Percentiles rank a stretch among this genome's conserved stretches.
Conservation (phyloP, 1,284 basidiomycete species). For the Kalmanozyma brasiliensis region DNA sequence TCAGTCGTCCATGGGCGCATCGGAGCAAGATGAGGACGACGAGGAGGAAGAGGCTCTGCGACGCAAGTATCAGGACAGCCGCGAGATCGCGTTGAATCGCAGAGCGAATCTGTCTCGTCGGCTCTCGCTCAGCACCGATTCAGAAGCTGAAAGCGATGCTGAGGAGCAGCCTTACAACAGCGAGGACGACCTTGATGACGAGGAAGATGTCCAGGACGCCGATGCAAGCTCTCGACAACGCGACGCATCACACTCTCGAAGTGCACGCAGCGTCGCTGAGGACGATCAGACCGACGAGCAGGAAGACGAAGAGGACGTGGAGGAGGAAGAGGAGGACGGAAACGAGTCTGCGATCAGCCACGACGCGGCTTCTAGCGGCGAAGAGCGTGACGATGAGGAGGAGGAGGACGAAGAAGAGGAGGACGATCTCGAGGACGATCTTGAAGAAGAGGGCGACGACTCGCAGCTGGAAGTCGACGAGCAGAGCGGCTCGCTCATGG, state of each 20-base stretch:
- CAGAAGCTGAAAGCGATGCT: constrained; percentile 13
- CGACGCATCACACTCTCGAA: constrained; percentile 7
- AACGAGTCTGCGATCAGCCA: constrained; percentile 4
- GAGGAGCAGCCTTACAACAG: not conserved
- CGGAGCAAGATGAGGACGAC: constrained; percentile 4
- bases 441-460: constrained; percentile 6
- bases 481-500: constrained; percentile 6
- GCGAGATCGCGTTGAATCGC: constrained; percentile 1
- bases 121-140: constrained; percentile 24
- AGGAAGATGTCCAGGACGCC: constrained; percentile 1
- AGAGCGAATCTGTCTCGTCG: constrained; percentile 8
- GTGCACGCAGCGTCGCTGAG: constrained; percentile 4
- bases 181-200: constrained; percentile 5
- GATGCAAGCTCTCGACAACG: constrained; percentile 8
- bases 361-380: constrained; percentile 3
- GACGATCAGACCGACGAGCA: constrained; percentile 11
- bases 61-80: constrained; percentile 10
- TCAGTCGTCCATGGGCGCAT: not conserved
- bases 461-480: constrained; percentile 10
- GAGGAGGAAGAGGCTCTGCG: constrained; percentile 9
- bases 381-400: constrained; percentile 3
- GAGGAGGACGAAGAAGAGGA: constrained; percentile 1
- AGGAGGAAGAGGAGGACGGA: constrained; percentile 7
- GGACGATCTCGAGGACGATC: constrained; percentile 1
- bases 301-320: constrained; percentile 3